Evolutionary conservation across 78 protist genomes (phyloP), one percentile per base, ranked within the genome.

Genomic region (Dictyostelium discoideum): DNA sequence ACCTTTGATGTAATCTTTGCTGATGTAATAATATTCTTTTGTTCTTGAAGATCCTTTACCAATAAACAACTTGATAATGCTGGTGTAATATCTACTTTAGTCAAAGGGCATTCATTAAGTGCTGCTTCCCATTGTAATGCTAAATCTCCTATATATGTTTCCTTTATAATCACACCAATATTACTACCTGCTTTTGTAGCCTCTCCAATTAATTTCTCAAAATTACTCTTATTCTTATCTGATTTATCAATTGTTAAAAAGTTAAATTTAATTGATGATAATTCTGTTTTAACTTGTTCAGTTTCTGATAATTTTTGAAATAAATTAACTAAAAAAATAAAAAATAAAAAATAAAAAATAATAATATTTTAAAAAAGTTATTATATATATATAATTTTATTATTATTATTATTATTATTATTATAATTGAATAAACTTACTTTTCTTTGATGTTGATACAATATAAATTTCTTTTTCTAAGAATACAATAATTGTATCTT

Each of bases 401-500:
- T 46, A 46, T 42, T 42, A 42, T 69, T 26, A 24, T 69, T 24
- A 69, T 69, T 72, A 72, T 2, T 72, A 37, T 63, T 37, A 9
- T 67, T 42, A 18, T 24, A 6, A 8, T 46, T n/a, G 14, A 92
- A 7, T 54, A 29, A 44, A 79, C 50, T 37, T 72, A 93, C 97
- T 89, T 37, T 96, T 96, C 69, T 92, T 93, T 37, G 48, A 65
- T 77, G 79, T 77, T 69, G 97, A 74, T 63, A 92, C n/a, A 24
- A 96, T 39, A 65, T 73, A 54, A 48, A 93, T 72, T 32, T 44
- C 84, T 44, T 92, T 79, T 54, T 96, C 92, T 69, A 83, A 73
- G 60, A 96, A 89, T n/a, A 96, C 63, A 84, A 96, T 82, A 37
- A 96, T 26, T 24, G 96, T 96, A n/a, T 96, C 97, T 48, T 79